Conservation (phyloP, 768 basidiomycete species). For the Boletus bicolor region DNA sequence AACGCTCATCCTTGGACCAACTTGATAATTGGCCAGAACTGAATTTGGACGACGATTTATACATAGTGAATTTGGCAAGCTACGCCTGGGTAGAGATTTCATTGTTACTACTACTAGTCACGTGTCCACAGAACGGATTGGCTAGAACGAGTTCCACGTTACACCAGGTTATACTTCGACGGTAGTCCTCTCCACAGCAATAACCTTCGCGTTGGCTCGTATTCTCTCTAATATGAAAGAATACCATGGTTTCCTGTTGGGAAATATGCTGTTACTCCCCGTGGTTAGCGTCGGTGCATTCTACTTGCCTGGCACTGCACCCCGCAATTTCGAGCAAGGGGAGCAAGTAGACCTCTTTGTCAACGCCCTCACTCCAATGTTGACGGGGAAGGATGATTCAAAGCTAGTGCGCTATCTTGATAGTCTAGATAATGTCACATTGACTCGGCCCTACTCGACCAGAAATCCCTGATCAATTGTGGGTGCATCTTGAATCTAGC, state of each 20-base stretch:
- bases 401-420: conserved; percentile 58
- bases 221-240: conserved; percentile 21
- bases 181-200: neutral
- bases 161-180: neutral
- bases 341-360: conserved; percentile 80
- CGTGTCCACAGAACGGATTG: conserved; percentile 5
- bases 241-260: conserved; percentile 10
- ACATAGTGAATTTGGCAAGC: neutral
- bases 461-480: conserved; percentile 95
- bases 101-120: conserved; percentile 7
- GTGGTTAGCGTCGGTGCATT: conserved; percentile 51
- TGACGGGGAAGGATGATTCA: conserved; percentile 60
- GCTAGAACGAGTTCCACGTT: conserved; percentile 5
- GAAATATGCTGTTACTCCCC: conserved; percentile 19
- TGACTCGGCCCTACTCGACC: conserved; percentile 4
- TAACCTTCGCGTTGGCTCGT: neutral
- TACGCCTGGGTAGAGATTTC: no score
- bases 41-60: neutral
- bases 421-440: neutral
- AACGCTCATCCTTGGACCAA: neutral
- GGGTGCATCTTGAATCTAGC: conserved; percentile 1
- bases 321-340: conserved; percentile 70
- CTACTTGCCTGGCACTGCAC: conserved; percentile 91
- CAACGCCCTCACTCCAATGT: conserved; percentile 87
- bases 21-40: neutral